Evolutionary conservation across 805 yeast species (phyloP), one percentile per base, ranked within the genome.

Genomic region (Candida easanensis): DNA sequence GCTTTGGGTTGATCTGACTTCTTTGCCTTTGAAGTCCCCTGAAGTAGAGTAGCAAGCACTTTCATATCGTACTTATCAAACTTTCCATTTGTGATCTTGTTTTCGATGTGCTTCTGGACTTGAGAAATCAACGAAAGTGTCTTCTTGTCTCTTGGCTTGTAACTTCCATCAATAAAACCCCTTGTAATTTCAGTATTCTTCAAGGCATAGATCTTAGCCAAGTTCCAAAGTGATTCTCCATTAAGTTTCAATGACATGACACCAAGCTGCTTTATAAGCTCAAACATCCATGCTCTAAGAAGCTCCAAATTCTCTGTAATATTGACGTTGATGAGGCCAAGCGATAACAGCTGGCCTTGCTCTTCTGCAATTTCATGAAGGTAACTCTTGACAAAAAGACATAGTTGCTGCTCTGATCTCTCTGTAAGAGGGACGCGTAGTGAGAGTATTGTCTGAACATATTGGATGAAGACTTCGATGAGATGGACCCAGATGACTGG

Each of bases 401-500:
- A 71, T 16, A 84, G 58, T 49, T 80, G 86, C 48, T 79, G 85
- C 44, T 73, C 72, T 1, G 84, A 75, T 42, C 75, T 71, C 8
- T 72, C 68, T n/a, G 73, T 66, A 9, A 84, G 60, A 33, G 65
- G 66, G 13, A 55, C 45, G 6, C 65, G 62, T 9, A 70, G 52
- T 27, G 66, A 65, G 5, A 66, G 60, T 13, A 60, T 50, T 2
- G 56, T 51, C 26, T 76, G 60, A 32, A 84, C 59, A 45, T 67
- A 75, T 44, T 74, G 68, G 42, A 84, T 77, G 60, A 83, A 85
- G 3, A 77, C 76, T 51, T 82, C 87, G 15, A 85, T 62, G 17
- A 83, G 63, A 58, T 84, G 88, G 4, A 76, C 83, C 89, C 91
- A 85, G 8, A 85, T 85, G 18, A 85, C 89, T 0, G 95, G 95